These are phyloP conservation scores for Curvularia verruculosa DNA, from an alignment of 2,329 filamentous ascomycete genomes.

Conservation along the genomic window DNA sequence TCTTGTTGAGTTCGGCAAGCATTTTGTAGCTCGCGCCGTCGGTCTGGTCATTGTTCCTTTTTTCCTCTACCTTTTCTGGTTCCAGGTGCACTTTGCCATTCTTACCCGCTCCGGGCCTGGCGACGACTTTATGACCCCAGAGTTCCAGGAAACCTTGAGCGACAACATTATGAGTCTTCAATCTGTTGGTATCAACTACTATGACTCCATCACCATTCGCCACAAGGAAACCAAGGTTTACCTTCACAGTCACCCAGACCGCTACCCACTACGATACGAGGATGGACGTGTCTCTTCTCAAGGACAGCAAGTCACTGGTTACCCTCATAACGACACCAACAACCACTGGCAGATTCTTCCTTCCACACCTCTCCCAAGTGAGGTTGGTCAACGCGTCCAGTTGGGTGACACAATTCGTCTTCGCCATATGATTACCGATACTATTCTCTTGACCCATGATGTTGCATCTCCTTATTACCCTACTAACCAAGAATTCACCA, in stretches of 20 bases:
- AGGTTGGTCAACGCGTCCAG: slow-evolving; percentile 69
- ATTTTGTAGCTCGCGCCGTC: slow-evolving; percentile 85
- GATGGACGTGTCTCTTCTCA: slow-evolving; percentile 97
- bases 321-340: slow-evolving; percentile 98
- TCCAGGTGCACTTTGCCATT: slow-evolving; percentile 97
- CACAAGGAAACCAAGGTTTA: slow-evolving; percentile 99
- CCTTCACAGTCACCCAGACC: slow-evolving; percentile 89
- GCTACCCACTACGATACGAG: slow-evolving; percentile 92
- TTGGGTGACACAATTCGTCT: slow-evolving; percentile 88
- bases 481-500: slow-evolving; percentile 98
- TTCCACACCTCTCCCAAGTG: slow-evolving; percentile 56
- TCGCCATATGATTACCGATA: slow-evolving; percentile 84
- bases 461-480: slow-evolving; percentile 95
- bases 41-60: slow-evolving; percentile 91
- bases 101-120: slow-evolving; percentile 87
- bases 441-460: slow-evolving; percentile 88
- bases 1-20: slow-evolving; percentile 81
- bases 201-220: slow-evolving; percentile 81
- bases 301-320: slow-evolving; percentile 95
- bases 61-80: slow-evolving; percentile 99
- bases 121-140: slow-evolving; percentile 98
- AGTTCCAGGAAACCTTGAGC: slow-evolving; percentile 95
- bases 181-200: slow-evolving; percentile 85
- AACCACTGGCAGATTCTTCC: slow-evolving; percentile 97
- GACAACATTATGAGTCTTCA: slow-evolving; percentile 93